Conservation (phyloP, 2,329 filamentous ascomycete genomes). For the Fusarium concolor region DNA sequence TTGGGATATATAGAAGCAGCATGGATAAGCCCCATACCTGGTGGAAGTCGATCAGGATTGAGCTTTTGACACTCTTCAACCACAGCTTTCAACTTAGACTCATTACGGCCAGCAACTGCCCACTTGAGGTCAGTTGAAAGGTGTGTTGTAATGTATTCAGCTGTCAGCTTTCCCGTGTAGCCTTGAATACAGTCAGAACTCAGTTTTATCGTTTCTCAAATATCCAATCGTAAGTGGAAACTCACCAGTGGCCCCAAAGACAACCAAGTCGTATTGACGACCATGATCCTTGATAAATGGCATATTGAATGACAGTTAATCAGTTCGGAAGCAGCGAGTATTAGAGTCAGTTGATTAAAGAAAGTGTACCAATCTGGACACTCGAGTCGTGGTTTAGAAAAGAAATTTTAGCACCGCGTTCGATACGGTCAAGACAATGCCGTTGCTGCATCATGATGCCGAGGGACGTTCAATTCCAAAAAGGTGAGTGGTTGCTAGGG, state of each 20-base stretch:
- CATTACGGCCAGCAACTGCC: constrained; percentile 88
- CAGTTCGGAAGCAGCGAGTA: neutral
- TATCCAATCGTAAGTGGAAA: neutral
- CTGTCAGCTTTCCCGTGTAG: constrained; percentile 83
- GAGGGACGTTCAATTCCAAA: neutral
- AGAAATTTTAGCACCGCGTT: neutral
- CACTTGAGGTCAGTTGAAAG: constrained; percentile 84
- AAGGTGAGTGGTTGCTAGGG: neutral
- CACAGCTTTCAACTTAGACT: constrained; percentile 76
- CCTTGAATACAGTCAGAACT: constrained; percentile 57
- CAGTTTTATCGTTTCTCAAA: neutral
- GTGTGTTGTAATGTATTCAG: constrained; percentile 77
- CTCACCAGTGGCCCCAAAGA: constrained; percentile 69
- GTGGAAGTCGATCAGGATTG: constrained; percentile 76
- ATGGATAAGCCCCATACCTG: constrained; percentile 63
- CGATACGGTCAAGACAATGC: constrained; percentile 10
- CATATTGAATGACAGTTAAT: constrained; percentile 50
- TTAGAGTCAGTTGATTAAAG: neutral
- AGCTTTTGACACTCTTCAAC: constrained; percentile 73
- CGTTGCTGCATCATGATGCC: constrained; percentile 28
- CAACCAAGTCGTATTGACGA: constrained; percentile 67
- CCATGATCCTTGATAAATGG: constrained; percentile 59
- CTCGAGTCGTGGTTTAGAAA: neutral
- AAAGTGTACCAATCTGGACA: neutral
- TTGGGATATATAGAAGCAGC: neutral